Conservation (phyloP, 148 eudicot species). For the Chenopodium album region DNA sequence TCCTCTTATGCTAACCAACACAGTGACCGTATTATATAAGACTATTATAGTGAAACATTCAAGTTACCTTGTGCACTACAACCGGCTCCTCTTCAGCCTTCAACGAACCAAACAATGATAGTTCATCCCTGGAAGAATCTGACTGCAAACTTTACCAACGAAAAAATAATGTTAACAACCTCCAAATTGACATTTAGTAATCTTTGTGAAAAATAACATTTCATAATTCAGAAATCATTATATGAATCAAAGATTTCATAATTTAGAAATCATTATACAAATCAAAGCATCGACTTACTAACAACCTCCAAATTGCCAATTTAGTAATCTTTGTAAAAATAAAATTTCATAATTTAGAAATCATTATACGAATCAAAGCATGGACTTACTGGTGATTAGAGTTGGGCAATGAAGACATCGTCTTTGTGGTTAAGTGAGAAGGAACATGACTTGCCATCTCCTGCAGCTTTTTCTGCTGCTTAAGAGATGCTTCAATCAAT, state of each 20-base stretch:
- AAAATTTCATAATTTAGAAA: neutral
- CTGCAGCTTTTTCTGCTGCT: slow-evolving; percentile 75
- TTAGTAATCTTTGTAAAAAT: neutral
- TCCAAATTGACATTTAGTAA: neutral
- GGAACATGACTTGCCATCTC: slow-evolving; percentile 62
- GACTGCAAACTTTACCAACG: slow-evolving; percentile 37
- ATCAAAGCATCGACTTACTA: too few relatives aligned
- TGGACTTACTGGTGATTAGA: slow-evolving; percentile 38
- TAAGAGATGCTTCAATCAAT: slow-evolving; percentile 68
- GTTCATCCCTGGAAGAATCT: slow-evolving; percentile 39
- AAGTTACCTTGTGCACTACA: slow-evolving; percentile 50
- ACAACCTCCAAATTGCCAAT: neutral
- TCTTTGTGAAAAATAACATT: neutral
- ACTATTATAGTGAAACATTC: neutral
- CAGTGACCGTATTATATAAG: neutral
- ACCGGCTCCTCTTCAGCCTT: slow-evolving; percentile 58
- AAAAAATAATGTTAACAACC: neutral
- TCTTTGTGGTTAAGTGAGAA: slow-evolving; percentile 43
- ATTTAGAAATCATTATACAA: too few relatives aligned
- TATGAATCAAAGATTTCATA: neutral
- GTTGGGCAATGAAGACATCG: slow-evolving; percentile 29
- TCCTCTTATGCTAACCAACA: neutral
- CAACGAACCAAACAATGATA: slow-evolving; percentile 26
- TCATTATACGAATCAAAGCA: neutral
- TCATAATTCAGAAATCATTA: neutral